Conservation (phyloP, 78 protist genomes). For the Guillardia theta region DNA sequence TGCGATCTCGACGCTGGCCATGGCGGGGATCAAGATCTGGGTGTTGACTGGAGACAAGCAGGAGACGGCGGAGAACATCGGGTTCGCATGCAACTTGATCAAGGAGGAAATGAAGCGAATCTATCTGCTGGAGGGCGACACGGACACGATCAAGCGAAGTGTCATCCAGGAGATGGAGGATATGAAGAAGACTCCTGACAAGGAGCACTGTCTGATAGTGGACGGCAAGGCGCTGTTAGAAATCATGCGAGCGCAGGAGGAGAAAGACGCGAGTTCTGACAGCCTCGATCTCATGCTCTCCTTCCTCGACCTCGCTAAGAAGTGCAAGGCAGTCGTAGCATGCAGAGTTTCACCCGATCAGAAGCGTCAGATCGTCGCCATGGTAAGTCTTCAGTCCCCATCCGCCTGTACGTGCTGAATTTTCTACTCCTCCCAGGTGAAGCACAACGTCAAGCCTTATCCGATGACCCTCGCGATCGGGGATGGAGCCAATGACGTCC, state of each 20-base stretch:
- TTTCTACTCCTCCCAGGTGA: too few relatives aligned
- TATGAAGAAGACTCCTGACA: too few relatives aligned
- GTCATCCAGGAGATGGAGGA: neutral
- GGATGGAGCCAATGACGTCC: conserved; percentile 84
- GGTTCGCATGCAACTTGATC: conserved; percentile 20
- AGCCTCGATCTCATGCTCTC: neutral
- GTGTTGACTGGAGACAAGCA: conserved; percentile 97
- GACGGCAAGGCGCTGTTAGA: neutral
- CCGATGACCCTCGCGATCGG: conserved; percentile 62
- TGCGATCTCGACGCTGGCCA: conserved; percentile 60
- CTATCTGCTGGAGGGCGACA: neutral
- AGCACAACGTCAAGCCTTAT: neutral
- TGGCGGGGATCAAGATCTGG: conserved; percentile 90
- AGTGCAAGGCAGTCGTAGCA: neutral
- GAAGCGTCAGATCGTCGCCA: conserved; percentile 77
- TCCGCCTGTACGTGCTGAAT: too few relatives aligned
- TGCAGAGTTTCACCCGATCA: conserved; percentile 81
- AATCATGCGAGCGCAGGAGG: too few relatives aligned
- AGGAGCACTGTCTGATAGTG: neutral
- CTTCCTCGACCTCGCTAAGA: neutral
- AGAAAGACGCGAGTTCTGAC: too few relatives aligned
- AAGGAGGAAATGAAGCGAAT: neutral
- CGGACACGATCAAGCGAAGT: neutral
- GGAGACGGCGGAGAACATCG: conserved; percentile 98
- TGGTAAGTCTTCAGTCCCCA: too few relatives aligned